Base-by-base conservation (phyloP, 495 filamentous ascomycete species). In the Glarea lozoyensis region DNA sequence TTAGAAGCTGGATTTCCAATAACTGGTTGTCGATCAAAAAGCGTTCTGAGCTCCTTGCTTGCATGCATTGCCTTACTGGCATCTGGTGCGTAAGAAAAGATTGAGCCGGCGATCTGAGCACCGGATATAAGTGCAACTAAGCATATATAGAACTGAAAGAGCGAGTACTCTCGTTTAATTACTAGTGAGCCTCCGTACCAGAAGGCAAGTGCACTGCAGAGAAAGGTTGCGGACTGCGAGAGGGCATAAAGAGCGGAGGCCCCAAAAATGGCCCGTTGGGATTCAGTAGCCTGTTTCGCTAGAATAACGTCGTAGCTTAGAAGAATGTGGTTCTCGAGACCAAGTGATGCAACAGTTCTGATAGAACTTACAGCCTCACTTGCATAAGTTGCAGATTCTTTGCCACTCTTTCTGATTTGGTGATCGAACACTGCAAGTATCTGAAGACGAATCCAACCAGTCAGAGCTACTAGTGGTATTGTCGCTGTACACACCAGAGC, bases 11-110 rank as follows among this genome's bases (percentile, higher is more conserved):
- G n/a, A n/a, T n/a, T n/a, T n/a, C n/a, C 86, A 49, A 93, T 89
- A 7, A 63, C 62, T 4, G 86, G 86, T 19, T 73, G 68, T 15
- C 80, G 73, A 54, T 90, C 84, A 48, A 88, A 84, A n/a, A 93
- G 65, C 2, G 58, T 72, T 51, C 85, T 84, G 37, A 90, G 75
- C 38, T 81, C 70, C 5, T 66, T 61, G 7, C 86, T 86, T 1
- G 86, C 84, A 21, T 82, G 72, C 54, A 81, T 84, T 1, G 86
- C 84, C 55, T 89, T 88, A 35, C 84, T 82, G 81, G 90, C 88
- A 38, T 90, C 86, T 2, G 78, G 76, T 1, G 82, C 79, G 55
- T 86, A 89, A 3, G 82, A 83, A 60, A 92, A 90, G 46, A 93
- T 75, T 0, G 73, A 79, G 12, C 86, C 87, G 2, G 87, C 86